Evolutionary conservation across 805 yeast species (phyloP), one percentile per base, ranked within the genome.

Genomic region (Pichia eremophila): DNA sequence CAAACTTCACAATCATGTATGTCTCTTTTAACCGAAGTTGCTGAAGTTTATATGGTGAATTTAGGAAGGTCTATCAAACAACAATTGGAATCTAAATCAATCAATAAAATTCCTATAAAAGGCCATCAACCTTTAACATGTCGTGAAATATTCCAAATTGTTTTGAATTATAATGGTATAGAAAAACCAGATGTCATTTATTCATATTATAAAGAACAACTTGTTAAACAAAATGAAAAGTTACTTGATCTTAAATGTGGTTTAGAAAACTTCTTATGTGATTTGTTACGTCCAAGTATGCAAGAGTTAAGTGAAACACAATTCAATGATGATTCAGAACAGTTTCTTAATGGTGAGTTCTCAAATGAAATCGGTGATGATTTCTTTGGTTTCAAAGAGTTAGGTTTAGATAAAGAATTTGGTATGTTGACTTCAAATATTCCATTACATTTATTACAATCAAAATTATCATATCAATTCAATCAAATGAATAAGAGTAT

Each of bases 291-390:
- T 48, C 99, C 99, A 1, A 78, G 81, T 6, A 69, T 77, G 48
- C 84, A 81, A 56, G 88, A 83, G 51, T 50, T 69, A 9, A 81
- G 76, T 45, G 98, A 90, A 59, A 74, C 77, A 46, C 84, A 80
- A 54, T 93, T 93, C 63, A 79, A 71, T 37, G 99, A 95, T 60
- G 86, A 88, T 58, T 84, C 95, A 57, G 97, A 93, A 53, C 96
- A 91, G 64, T 93, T 90, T 61, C 67, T 91, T 54, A 85, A 93
- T 31, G 99, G 99, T 49, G 97, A 90, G 58, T 93, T 93, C 63
- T 84, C 96, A 1, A 83, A 78, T 57, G 96, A 90, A 51, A 69
- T 93, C 37, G 99, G 98, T 8, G 99, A 91, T 57, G 99, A 93
- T 67, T 93, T 90, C 74, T 95, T 95, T 68, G 99, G 99, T 0